Base-by-base conservation (phyloP, 306 rosid genomes). In the Comarum palustre region DNA sequence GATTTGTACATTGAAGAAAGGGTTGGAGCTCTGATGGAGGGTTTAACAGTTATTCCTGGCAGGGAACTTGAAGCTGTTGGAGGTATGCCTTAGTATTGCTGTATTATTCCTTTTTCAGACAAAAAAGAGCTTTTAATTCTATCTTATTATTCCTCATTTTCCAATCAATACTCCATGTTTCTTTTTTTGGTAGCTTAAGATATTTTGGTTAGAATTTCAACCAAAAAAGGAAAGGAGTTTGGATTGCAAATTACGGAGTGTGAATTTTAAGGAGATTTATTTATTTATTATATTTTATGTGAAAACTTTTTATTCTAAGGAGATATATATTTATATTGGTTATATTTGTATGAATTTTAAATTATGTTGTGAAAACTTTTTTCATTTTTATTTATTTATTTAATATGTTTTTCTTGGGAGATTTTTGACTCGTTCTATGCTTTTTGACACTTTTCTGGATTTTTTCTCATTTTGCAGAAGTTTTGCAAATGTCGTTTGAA, bases 1-100 rank as follows among this genome's bases (percentile, higher is more conserved):
- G 88, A 91, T 81, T 81, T 88, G 73, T 82, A 47, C 79, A 91
- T 95, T 68, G 99, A 95, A 82, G 88, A 88, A 86, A 87, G 99
- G 85, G 91, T 95, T 54, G 83, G 73, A 64, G 80, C 86, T 79
- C 81, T 95, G 60, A 78, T 91, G 42, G 89, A 86, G 74, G 96
- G 96, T 75, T 75, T 86, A 63, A 78, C 92, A 77, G 86, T 88
- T 83, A 76, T 79, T 87, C 97, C 99, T 73, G 99, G 97, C 68
- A 83, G 84, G 84, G 99, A 95, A 78, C 85, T 87, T 67, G 93
- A 95, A 83, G 84, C 89, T 55, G 69, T 95, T 77, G 89, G 82
- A 83, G 99, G 99, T 87, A 61, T 59, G 82, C 60, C 68, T 66
- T 54, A 48, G 59, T 31, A 73, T 73, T 20, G 36, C 52, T 47